A percentile compares a stretch with the other conserved stretches of the same genome.
Evolutionary conservation across 495 filamentous ascomycete species (phyloP).

Genomic region (Penicillium samsonianum): DNA sequence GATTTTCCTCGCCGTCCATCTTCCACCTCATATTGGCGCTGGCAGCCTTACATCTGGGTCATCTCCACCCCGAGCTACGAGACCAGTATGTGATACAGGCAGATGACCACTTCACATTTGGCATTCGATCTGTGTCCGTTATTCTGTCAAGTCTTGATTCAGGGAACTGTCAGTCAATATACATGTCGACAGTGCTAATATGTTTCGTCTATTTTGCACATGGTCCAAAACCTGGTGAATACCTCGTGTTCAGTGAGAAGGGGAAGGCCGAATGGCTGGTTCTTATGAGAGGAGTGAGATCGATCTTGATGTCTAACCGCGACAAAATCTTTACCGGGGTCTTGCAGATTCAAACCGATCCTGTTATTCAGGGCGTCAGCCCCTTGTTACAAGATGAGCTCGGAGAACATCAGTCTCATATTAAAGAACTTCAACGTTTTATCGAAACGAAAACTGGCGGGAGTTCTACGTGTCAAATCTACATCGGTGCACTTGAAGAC

Average conservation of each 20-base stretch:
- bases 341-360: constrained; percentile 18
- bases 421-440: constrained; percentile 20
- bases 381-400: constrained; percentile 21
- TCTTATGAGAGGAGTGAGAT: constrained; percentile 45
- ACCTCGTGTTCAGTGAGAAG: constrained; percentile 43
- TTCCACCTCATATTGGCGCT: constrained; percentile 48
- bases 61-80: constrained; percentile 33
- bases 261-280: constrained; percentile 47
- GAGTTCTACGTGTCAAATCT: constrained; percentile 8
- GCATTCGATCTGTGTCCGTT: constrained; percentile 44
- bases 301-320: constrained; percentile 29
- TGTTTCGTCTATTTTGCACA: constrained; percentile 50
- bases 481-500: constrained; percentile 14
- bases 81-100: constrained; percentile 38
- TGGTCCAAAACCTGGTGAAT: constrained; percentile 41
- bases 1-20: constrained; percentile 45
- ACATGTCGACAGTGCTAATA: constrained; percentile 48
- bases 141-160: constrained; percentile 37
- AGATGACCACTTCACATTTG: constrained; percentile 48
- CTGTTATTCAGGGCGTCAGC: constrained; percentile 7
- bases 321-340: constrained; percentile 34
- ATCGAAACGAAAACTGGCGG: constrained; percentile 12
- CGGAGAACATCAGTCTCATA: constrained; percentile 18
- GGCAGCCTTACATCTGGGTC: constrained; percentile 45
- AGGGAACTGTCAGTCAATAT: constrained; percentile 46